Evolutionary conservation across 805 yeast genomes (phyloP), one percentile per base, ranked within the genome.

Genomic region (Yamadazyma endophytica): DNA sequence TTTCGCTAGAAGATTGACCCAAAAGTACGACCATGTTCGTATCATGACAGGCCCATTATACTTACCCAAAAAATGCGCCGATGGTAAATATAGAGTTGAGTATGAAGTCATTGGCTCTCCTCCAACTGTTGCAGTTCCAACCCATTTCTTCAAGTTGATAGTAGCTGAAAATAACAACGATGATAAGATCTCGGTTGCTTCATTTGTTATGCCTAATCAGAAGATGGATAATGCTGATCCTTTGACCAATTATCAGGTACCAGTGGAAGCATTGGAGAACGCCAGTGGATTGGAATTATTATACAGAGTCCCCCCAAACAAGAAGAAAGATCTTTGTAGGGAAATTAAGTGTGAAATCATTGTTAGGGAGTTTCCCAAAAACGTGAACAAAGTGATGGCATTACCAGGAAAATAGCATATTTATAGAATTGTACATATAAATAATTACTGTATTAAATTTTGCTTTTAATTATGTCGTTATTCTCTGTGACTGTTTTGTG

Each of bases 71-170:
- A 65, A 65, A 38, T 75, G 77, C 40, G 79, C 77, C 2, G 96
- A 89, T 52, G 96, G 95, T 4, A 90, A 90, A 54, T 85, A 65
- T 56, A 71, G 82, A 42, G 96, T 92, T 13, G 63, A 73, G 2
- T 92, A 90, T 58, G 97, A 92, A 59, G 84, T 92, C 24, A 86
- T 92, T 53, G 98, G 98, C 2, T 84, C 87, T 47, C 98, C 98
- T 8, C 97, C 98, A 29, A 85, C 76, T 49, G 71, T 92, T 32
- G 97, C 98, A 0, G 98, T 92, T 8, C 98, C 98, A 16, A 92
- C 98, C 0, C 98, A 92, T 56, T 92, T 92, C 52, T 92, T 80
- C 73, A 92, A 92, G 62, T 61, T 92, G 37, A 64, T 92, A 33
- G 85, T 92, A 28, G 97, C 92, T 6, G 97, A 92, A 55, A 60